These are phyloP conservation scores for Oryza rufipogon DNA, from an alignment of 176 grass and related monocot species.

Conservation along the genomic window DNA sequence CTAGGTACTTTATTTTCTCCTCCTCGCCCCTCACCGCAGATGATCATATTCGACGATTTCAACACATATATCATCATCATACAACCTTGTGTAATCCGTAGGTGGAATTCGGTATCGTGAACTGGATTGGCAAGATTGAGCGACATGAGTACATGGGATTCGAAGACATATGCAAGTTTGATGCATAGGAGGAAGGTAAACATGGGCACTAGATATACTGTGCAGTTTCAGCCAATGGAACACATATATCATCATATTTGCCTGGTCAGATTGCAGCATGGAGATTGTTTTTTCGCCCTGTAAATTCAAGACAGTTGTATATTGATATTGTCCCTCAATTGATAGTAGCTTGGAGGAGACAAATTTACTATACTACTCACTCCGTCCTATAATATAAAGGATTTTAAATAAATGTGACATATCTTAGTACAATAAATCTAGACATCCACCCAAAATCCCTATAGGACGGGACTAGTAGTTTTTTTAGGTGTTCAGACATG, in stretches of 20 bases:
- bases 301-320: not conserved
- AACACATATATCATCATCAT: not conserved
- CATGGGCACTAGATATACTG: not conserved
- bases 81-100: conserved; percentile 7
- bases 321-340: not conserved
- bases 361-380: not conserved
- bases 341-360: not conserved
- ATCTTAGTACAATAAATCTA: no score
- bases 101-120: conserved; percentile 69
- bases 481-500: not conserved
- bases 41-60: not conserved
- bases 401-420: no score
- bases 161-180: conserved; percentile 55
- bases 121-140: conserved; percentile 51
- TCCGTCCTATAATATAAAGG: no score
- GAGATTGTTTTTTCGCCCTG: not conserved
- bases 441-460: no score
- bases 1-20: conserved; percentile 38
- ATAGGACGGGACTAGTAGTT: not conserved
- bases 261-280: not conserved
- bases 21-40: not conserved
- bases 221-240: not conserved
- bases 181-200: not conserved
- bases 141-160: conserved; percentile 75
- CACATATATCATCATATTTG: not conserved